Evolutionary conservation across 345 rosid species (phyloP).

Genomic region (Brassica nigra): DNA sequence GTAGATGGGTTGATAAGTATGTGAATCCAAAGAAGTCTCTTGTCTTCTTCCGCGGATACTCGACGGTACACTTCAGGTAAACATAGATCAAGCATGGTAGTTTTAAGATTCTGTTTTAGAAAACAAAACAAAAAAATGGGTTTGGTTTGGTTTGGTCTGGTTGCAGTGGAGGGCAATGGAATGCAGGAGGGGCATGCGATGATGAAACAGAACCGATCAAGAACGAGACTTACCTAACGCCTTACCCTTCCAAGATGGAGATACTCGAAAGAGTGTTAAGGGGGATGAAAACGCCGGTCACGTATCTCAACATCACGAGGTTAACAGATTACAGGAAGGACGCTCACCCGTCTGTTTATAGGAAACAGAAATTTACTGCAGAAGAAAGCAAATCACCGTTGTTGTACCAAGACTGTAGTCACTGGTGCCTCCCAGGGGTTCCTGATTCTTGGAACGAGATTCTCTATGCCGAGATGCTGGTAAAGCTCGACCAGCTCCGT

Average conservation of each 20-base stretch:
- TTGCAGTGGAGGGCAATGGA: slow-evolving; percentile 97
- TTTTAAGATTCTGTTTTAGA: background rate
- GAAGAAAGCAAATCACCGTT: slow-evolving; percentile 61
- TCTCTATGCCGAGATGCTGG: slow-evolving; percentile 69
- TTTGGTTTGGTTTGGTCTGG: background rate
- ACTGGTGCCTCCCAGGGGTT: slow-evolving; percentile 99
- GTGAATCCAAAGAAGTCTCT: slow-evolving; percentile 63
- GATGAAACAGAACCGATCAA: slow-evolving; percentile 82
- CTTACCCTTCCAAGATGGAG: slow-evolving; percentile 80
- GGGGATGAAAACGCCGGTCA: slow-evolving; percentile 79
- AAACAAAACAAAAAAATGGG: no score
- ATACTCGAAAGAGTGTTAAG: slow-evolving; percentile 71
- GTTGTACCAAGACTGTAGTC: slow-evolving; percentile 91
- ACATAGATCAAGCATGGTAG: background rate
- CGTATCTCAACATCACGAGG: slow-evolving; percentile 78
- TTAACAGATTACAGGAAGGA: slow-evolving; percentile 90
- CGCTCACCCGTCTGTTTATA: slow-evolving; percentile 86
- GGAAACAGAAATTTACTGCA: slow-evolving; percentile 49
- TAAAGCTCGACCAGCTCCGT: slow-evolving; percentile 46
- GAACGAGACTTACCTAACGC: slow-evolving; percentile 64
- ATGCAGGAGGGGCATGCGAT: slow-evolving; percentile 93
- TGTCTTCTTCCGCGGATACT: slow-evolving; percentile 91
- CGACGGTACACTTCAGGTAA: slow-evolving; percentile 89
- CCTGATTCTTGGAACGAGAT: slow-evolving; percentile 95
- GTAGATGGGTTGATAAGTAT: slow-evolving; percentile 85